Evolutionary conservation across 352 stramenopile species (phyloP), one percentile per base, ranked within the genome.

Genomic region (Elongisporangium senticosum): DNA sequence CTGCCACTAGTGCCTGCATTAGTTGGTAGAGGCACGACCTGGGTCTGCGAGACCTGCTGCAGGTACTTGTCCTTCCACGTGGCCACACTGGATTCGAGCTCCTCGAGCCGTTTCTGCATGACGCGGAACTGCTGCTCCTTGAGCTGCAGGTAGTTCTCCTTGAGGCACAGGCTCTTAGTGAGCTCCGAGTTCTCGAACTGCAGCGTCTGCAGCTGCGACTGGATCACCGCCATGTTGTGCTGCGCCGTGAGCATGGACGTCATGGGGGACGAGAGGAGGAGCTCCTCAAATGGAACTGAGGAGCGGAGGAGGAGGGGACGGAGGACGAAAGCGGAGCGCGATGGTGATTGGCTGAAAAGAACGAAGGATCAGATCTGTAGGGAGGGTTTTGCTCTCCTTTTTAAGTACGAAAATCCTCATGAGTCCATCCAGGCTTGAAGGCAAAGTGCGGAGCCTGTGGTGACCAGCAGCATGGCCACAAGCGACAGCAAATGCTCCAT

Each of bases 81-180:
- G 2, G 77, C 76, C 26, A 88, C 73, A 15, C 64, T 56, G 14
- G 64, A 62, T 51, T 90, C 80, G 40, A 88, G 56, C 51, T 87
- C 80, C 33, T 88, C 80, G 49, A 90, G 63, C 17, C 80, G 80
- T 23, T 77, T 69, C 68, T 90, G 80, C 68, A 90, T 83, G 15
- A 84, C 76, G 68, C 80, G 77, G 51, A 84, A 75, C 67, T 90
- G 80, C 69, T 90, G 80, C 58, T 90, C 80, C 52, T 86, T 86
- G 11, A 81, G 75, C 59, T 87, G 72, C 54, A 90, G 68, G 64
- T 86, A 83, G 65, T 87, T 88, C 55, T 88, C 80, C 59, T 87
- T 87, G n/a, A 90, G 62, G 23, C 68, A 79, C 53, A 88, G 26
- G 51, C 82, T 75, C 47, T 79, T 79, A 3, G 77, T 90, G 50